Base-by-base conservation (phyloP, 2,329 filamentous ascomycete genomes). In the Coniosporium tulheliwenetii region DNA sequence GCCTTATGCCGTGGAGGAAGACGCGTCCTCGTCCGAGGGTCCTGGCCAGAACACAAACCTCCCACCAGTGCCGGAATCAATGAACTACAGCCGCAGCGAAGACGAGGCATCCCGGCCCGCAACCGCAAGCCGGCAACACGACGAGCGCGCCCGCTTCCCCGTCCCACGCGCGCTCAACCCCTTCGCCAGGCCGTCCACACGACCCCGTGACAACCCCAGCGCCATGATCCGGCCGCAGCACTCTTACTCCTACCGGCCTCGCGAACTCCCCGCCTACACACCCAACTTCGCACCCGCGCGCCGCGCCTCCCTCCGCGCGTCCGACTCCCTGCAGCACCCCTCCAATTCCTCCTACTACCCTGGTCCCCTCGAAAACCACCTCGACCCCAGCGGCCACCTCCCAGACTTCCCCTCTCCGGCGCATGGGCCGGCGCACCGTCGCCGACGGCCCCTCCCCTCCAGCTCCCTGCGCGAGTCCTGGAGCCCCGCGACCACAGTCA, bases 401-500 rank as follows among this genome's bases (percentile, higher is more conserved):
- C 50, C 50, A 14, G 48, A 44, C 13, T 55, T 57, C 38, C 58
- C 56, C 56, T 15, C 54, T 62, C 5, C 56, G 57, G 33, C 52
- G 59, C 34, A 60, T 60, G 52, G 53, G 57, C 42, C 55, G 56
- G 43, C 55, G 58, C 42, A 57, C 50, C 37, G 58, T 60, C 36
- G 51, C 52, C 13, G 54, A 60, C 43, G 55, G 56, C 56, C 56
- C 1, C 44, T 59, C 30, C 58, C 59, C 12, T 46, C 51, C 8
- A 60, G 56, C 45, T 59, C 58, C 16, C 47, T 59, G 32, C 55
- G 56, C 42, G 57, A 60, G 43, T 58, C 56, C 9, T 59, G 57
- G 57, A 58, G 56, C 36, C 57, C 57, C 2, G 15, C 12, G 4
- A 39, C 10, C 38, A 52, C 49, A 2, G 46, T 81, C 1, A 79